phyloP scores from a whole-genome alignment of 495 filamentous ascomycete species.

The Xylaria scruposa region DNA sequence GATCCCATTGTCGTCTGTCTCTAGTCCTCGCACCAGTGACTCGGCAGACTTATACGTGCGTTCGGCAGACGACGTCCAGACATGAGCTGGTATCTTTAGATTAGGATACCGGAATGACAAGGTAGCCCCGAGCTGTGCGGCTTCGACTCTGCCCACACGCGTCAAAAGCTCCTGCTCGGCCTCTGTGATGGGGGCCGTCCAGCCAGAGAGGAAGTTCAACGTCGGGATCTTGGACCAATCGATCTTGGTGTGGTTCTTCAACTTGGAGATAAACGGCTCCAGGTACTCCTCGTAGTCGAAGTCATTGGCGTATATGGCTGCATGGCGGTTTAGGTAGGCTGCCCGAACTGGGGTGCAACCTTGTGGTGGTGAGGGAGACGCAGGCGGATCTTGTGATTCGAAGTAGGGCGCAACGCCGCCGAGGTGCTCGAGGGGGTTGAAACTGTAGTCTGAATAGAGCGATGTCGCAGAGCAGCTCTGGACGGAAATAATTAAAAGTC shows the following conservation, averaged over 20 bases:
- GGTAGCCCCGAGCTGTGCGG: slow-evolving; percentile 47
- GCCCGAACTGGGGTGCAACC: slow-evolving; percentile 51
- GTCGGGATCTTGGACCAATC: slow-evolving; percentile 47
- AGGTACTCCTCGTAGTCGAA: slow-evolving; percentile 57
- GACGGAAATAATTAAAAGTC: not conserved
- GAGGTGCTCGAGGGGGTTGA: slow-evolving; percentile 57
- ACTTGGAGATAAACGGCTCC: slow-evolving; percentile 53
- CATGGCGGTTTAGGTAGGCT: slow-evolving; percentile 54
- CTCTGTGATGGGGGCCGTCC: slow-evolving; percentile 50
- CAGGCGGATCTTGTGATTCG: slow-evolving; percentile 53
- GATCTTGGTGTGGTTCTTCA: slow-evolving; percentile 47
- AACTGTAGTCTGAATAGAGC: slow-evolving; percentile 46
- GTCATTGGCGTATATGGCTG: slow-evolving; percentile 58
- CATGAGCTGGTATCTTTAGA: slow-evolving; percentile 47
- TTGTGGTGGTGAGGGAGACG: slow-evolving; percentile 43
- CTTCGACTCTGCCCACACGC: slow-evolving; percentile 51
- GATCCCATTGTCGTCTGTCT: slow-evolving; percentile 49
- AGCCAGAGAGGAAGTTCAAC: slow-evolving; percentile 49
- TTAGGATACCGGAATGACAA: slow-evolving; percentile 54
- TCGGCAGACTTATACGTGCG: slow-evolving; percentile 53
- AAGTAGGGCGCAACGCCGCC: slow-evolving; percentile 57
- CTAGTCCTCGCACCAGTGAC: slow-evolving; percentile 51
- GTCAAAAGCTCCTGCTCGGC: slow-evolving; percentile 53
- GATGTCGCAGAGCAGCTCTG: slow-evolving; percentile 34
- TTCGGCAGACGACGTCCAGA: slow-evolving; percentile 58